Evolutionary conservation across 208 protist genomes (phyloP), one percentile per base, ranked within the genome.

Genomic region (Acanthamoeba rhysodes): DNA sequence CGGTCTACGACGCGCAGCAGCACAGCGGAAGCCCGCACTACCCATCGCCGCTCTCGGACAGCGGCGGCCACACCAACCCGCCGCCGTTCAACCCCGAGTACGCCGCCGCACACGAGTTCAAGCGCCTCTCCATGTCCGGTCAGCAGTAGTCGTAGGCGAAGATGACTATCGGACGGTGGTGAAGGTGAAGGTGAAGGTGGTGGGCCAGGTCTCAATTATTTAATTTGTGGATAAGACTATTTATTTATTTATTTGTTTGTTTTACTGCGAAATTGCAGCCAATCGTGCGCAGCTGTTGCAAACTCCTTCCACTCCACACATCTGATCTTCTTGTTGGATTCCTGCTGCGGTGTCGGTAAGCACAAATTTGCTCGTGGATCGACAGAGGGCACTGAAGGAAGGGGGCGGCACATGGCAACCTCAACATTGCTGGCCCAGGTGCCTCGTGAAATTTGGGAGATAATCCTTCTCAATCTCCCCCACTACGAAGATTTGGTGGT

Each of bases 71-170:
- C 34, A 45, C 6, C 70, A 78, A 78, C 14, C 70, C 70, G n/a
- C 70, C 70, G 8, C 70, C 70, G 10, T 78, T 78, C 70, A 78
- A 78, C 37, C 70, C 70, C 14, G 70, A 78, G 70, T 78, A 78
- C 70, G 70, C 70, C 18, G n/a, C 53, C 7, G 32, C 70, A 32
- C n/a, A 34, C 53, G 53, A 57, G 53, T 57, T 57, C 53, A 57
- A 57, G 53, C 53, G 70, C 24, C 70, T 32, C 20, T 78, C 70
- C 8, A 20, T 50, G n/a, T n/a, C n/a, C 53, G 53, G 53, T 2
- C 53, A 57, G 53, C 5, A 45, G 41, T 45, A n/a, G 22, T 7
- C 62, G 62, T 68, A 20, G 14, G 10, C 9, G 24, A 2, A 6
- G 2, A 2, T n/a, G 10, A 57, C 16, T 57, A 57, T 45, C n/a